Conservation (phyloP, 2,329 filamentous ascomycete genomes). For the Epichloe glyceriae region DNA sequence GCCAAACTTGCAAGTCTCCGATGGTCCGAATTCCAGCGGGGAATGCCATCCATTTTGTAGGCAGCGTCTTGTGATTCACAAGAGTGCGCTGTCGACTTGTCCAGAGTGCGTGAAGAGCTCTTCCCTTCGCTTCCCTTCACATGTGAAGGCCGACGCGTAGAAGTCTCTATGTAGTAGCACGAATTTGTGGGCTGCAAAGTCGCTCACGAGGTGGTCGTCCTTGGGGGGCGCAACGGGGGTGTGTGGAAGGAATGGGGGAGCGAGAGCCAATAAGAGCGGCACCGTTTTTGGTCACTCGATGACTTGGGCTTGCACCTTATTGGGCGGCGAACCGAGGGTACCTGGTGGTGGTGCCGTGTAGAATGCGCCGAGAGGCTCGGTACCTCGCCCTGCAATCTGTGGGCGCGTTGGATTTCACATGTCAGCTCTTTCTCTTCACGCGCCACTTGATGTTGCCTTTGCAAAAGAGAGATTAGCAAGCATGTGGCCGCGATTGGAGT, state of each 20-base stretch:
- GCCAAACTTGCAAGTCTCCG: too few species aligned
- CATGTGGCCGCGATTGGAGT: background rate
- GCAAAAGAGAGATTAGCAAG: background rate
- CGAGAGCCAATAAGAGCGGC: conserved; percentile 1
- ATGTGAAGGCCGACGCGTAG: conserved; percentile 1
- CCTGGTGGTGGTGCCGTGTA: background rate
- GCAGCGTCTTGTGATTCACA: background rate
- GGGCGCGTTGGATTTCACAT: background rate
- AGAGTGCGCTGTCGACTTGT: too few species aligned
- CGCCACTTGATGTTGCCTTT: background rate
- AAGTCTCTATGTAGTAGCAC: background rate
- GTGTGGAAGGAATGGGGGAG: background rate
- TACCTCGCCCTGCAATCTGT: background rate
- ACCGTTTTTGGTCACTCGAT: background rate
- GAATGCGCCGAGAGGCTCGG: background rate
- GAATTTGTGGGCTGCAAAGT: background rate
- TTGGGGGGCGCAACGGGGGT: background rate
- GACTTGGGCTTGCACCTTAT: conserved; percentile 2
- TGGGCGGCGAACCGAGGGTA: background rate
- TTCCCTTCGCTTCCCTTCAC: background rate
- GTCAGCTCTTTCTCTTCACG: background rate
- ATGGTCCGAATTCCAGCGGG: background rate
- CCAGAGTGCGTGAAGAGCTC: too few species aligned
- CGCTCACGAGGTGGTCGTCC: background rate
- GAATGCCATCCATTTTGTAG: background rate